Percentiles rank a stretch among this genome's conserved stretches.
Evolutionary conservation across 2,329 filamentous ascomycete species (phyloP).

Genomic region (Colletotrichum simmondsii): DNA sequence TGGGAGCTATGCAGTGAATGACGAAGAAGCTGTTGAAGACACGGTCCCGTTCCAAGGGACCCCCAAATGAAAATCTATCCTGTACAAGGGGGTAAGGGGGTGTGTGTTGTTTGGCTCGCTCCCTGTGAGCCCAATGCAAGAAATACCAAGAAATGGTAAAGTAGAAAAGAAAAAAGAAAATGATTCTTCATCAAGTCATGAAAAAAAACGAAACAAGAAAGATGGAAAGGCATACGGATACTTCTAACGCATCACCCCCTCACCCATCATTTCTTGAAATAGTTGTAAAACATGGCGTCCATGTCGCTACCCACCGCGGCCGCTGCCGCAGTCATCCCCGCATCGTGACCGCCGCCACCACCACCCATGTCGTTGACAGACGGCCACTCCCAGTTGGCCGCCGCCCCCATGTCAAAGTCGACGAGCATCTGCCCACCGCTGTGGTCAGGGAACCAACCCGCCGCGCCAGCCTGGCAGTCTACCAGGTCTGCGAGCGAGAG

Average conservation of each 20-base stretch:
- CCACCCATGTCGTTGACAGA: conserved; percentile 24
- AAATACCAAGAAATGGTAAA: background rate
- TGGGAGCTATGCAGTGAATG: background rate
- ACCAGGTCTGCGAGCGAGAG: conserved; percentile 38
- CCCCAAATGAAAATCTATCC: background rate
- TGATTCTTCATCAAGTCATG: background rate
- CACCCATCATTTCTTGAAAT: background rate
- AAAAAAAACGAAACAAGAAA: background rate
- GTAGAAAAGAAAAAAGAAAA: background rate
- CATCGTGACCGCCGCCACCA: conserved; percentile 34
- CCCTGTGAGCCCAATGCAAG: background rate
- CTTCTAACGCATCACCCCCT: background rate
- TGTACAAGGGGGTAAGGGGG: background rate
- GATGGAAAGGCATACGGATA: background rate
- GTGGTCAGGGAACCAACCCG: conserved; percentile 38
- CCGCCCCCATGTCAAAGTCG: conserved; percentile 42
- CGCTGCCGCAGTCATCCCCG: conserved; percentile 13
- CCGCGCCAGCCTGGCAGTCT: conserved; percentile 37
- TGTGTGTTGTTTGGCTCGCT: background rate
- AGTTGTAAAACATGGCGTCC: conserved; percentile 36
- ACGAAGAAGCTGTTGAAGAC: background rate
- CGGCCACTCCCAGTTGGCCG: conserved; percentile 43
- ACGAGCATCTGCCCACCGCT: conserved; percentile 39
- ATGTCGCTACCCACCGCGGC: conserved; percentile 34
- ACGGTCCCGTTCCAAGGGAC: background rate